These are phyloP conservation scores for Glycine soja DNA, from an alignment of 306 rosid species.

Conservation along the genomic window DNA sequence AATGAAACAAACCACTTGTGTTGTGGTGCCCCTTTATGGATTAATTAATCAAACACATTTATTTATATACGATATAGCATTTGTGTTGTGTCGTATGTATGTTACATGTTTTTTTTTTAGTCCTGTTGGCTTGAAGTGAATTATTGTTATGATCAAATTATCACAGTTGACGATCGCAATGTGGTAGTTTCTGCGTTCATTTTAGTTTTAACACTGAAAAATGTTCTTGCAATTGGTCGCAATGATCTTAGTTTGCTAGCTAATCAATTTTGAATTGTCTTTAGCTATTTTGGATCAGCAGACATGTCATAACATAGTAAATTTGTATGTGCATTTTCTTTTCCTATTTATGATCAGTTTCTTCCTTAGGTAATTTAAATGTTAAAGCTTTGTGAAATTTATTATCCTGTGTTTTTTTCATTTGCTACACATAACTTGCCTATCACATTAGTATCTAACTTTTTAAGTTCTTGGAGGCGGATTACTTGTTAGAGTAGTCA, in stretches of 20 bases:
- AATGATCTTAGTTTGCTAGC: background rate
- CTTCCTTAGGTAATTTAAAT: background rate
- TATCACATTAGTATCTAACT: background rate
- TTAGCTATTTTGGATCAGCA: background rate
- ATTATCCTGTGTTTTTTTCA: background rate
- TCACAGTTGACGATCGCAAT: background rate
- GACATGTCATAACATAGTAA: background rate
- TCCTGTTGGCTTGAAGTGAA: background rate
- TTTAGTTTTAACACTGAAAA: too few relatives aligned
- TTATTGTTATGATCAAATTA: background rate
- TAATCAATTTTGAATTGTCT: background rate
- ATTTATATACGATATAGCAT: too few relatives aligned
- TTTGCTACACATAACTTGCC: background rate
- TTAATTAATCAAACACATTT: too few relatives aligned
- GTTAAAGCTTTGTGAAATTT: background rate
- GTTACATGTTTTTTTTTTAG: background rate
- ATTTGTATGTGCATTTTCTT: background rate
- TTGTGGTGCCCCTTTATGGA: too few relatives aligned
- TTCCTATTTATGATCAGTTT: background rate
- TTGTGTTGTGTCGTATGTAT: too few relatives aligned
- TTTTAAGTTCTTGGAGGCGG: slow-evolving; percentile 70
- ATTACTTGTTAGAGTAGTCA: slow-evolving; percentile 69
- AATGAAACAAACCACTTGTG: slow-evolving; percentile 11
- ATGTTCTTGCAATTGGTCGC: background rate
- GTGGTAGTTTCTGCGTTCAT: background rate